Base-by-base conservation (phyloP, 2,329 filamentous ascomycete genomes). In the Sporothrix sp. region DNA sequence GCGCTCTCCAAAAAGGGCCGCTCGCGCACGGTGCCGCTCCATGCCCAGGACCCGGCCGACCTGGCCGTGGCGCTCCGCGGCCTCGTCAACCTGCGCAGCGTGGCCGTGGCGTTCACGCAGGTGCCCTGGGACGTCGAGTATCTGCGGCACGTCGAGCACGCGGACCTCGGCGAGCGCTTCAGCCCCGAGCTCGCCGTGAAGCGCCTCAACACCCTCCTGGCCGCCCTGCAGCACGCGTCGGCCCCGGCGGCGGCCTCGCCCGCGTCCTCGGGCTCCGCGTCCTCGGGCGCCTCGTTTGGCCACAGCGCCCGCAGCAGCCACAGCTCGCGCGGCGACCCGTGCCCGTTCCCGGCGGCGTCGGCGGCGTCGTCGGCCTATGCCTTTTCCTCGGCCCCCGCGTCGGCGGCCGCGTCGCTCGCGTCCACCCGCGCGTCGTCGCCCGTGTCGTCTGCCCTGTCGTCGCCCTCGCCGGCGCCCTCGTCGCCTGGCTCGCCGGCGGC, bases 71-170 rank as follows among this genome's bases (percentile, higher is more conserved):
- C 67, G 35, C 66, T 70, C 55, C 63, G 64, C 36, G 62, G 60
- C 4, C 63, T 73, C 48, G 63, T 66, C 27, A 70, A 68, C 57
- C 61, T 72, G 18, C 60, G 59, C 35, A 56, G 66, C n/a, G 58
- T 73, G 20, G 63, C 65, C 46, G 63, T 72, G 50, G 67, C 66
- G 21, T 70, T 71, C 55, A 67, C 65, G 16, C 62, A 63, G 52
- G 68, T 63, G 38, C 70, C 70, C 21, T 65, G 67, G 50, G 60
- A 68, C 52, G 66, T 67, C 46, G 61, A 64, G 5, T 57, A 68
- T 18, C 54, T 71, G 44, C 60, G 60, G 37, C 61, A 69, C 18
- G n/a, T n/a, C n/a, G n/a, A n/a, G n/a, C n/a, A n/a, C n/a, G n/a
- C n/a, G n/a, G n/a, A n/a, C n/a, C n/a, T n/a, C n/a, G n/a, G n/a